Evolutionary conservation across 129 eudicot genomes (phyloP), one percentile per base, ranked within the genome.

Genomic region (Daucus carota): DNA sequence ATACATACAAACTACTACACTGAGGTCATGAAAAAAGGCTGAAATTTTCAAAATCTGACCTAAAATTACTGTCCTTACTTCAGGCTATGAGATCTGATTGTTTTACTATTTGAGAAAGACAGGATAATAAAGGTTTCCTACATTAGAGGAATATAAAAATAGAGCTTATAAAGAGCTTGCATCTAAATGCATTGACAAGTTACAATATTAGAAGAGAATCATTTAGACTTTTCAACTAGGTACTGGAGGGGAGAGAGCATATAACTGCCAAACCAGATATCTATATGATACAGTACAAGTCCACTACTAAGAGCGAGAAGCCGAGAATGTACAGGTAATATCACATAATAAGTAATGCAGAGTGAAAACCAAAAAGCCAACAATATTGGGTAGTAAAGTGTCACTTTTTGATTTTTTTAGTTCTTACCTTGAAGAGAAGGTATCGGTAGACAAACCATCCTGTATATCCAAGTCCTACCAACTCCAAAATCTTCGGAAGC

Each of bases 381-480:
- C 36, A 34, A 34, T 67, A 34, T 32, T 1, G 14, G 13, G 45
- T 32, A 65, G 18, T 31, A 1, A 16, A 60, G 15, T 60, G 0
- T 60, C 36, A 8, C 15, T 26, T 32, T 59, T 7, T 57, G 16
- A 67, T 31, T 2, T 17, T 24, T 72, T 1, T 16, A n/a, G 44
- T 65, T 66, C 47, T 67, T 78, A 91, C 98, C 96, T 95, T 88
- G 87, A 95, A 95, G 70, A 95, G 99, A 77, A 95, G 94, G 78
- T 95, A 95, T 79, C 99, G 92, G 87, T 95, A 95, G 72, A 95
- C 99, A 84, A 95, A 95, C 99, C 99, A 93, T 80, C 96, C 98
- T 9, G 97, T 77, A 80, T 95, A 95, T 83, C 97, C 99, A 72
- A 95, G 99, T 69, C 98, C 98, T 77, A 93, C 97, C 93, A 95